Evolutionary conservation across 2,329 filamentous ascomycete species (phyloP).

Genomic region (Aspergillus brunneoviolaceus): DNA sequence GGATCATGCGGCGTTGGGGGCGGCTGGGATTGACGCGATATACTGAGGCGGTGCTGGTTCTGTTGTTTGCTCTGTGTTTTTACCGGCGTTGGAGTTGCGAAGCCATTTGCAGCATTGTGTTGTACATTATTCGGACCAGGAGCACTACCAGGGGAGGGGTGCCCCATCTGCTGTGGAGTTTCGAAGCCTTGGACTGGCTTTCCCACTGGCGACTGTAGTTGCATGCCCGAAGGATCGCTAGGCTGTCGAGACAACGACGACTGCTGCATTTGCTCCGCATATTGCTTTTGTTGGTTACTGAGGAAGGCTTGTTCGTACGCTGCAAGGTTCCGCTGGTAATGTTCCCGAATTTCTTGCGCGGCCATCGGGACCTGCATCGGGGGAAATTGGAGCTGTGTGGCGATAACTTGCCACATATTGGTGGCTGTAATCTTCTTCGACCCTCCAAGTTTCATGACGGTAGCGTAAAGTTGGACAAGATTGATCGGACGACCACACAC

Average conservation of each 20-base stretch:
- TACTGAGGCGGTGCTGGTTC: slow-evolving; percentile 30
- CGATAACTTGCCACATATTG: slow-evolving; percentile 73
- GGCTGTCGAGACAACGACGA: slow-evolving; percentile 41
- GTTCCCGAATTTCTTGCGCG: slow-evolving; percentile 64
- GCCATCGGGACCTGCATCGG: slow-evolving; percentile 66
- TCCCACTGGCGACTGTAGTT: slow-evolving; percentile 46
- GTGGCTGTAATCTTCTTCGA: slow-evolving; percentile 69
- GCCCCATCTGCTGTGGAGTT: slow-evolving; percentile 31
- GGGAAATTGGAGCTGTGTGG: slow-evolving; percentile 61
- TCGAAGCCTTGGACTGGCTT: slow-evolving; percentile 54
- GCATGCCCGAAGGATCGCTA: slow-evolving; percentile 40
- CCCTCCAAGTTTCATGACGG: slow-evolving; percentile 73
- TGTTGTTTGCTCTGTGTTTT: slow-evolving; percentile 36
- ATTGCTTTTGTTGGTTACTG: slow-evolving; percentile 45
- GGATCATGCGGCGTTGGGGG: slow-evolving; percentile 30
- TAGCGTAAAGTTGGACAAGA: slow-evolving; percentile 73
- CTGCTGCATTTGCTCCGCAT: slow-evolving; percentile 45
- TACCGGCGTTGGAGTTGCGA: slow-evolving; percentile 37
- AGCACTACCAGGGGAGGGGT: slow-evolving; percentile 34
- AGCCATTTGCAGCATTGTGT: slow-evolving; percentile 39
- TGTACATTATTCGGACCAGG: slow-evolving; percentile 32
- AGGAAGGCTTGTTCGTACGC: slow-evolving; percentile 66
- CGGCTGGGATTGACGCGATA: slow-evolving; percentile 36
- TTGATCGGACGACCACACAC: slow-evolving; percentile 73
- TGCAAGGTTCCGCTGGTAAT: slow-evolving; percentile 73